Evolutionary conservation across 768 basidiomycete species (phyloP), one percentile per base, ranked within the genome.

Genomic region (Filobasidium floriforme): DNA sequence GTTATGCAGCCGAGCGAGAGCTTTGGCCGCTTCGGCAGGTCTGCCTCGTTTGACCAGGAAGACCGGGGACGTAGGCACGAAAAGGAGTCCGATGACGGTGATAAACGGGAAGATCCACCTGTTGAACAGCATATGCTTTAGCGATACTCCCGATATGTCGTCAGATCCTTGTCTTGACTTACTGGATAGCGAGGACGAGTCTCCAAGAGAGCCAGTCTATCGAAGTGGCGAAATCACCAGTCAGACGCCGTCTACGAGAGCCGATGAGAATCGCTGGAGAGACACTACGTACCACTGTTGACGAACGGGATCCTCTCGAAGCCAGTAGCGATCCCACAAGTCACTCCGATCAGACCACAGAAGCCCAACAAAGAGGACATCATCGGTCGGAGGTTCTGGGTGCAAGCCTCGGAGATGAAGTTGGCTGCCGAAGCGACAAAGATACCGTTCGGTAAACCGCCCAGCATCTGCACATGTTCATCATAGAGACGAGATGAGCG

Each of bases 121-220:
- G 52, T 44, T 10, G 22, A n/a, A 54, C 10, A 54, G 22, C 12
- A 54, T 26, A 22, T 54, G 52, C 10, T n/a, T 54, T 11, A 54
- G 52, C n/a, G n/a, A n/a, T n/a, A n/a, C n/a, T n/a, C n/a, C n/a
- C n/a, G n/a, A n/a, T n/a, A n/a, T n/a, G n/a, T n/a, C n/a, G n/a
- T n/a, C 52, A 18, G 9, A 10, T 11, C 10, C 10, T 11, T 22
- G 59, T 26, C 59, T 19, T 9, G 43, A 61, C 60, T 41, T 28
- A 61, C 59, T 67, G 66, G 51, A 67, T 67, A 29, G 61, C 49
- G n/a, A 67, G 60, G 15, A 61, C 66, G 37, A 67, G 26, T 62
- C 66, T 60, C 66, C 66, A 67, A 24, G 66, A 67, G 2, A 67
- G 54, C 66, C 66, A 67, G 37, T 67, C 65, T 66, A 46, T 61